Conservation (phyloP, 805 yeast genomes). For the Saturnispora galanensis region DNA sequence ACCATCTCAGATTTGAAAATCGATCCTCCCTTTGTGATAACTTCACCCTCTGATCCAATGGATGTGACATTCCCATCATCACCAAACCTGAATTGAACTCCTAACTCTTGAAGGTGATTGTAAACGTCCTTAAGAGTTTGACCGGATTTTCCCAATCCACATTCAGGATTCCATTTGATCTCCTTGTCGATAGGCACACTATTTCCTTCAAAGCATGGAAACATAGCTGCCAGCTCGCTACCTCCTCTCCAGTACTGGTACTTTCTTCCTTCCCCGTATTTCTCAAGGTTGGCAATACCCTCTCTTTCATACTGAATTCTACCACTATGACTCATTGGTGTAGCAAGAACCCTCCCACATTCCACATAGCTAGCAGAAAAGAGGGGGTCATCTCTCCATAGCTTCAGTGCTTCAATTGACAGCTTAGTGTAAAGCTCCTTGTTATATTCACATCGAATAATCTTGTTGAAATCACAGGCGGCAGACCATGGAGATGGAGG, state of each 20-base stretch:
- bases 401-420: conserved; percentile 33
- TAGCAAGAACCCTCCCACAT: conserved; percentile 32
- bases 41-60: conserved; percentile 7
- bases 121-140: conserved; percentile 28
- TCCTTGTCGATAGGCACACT: conserved; percentile 10
- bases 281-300: conserved; percentile 26
- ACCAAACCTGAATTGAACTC: conserved; percentile 29
- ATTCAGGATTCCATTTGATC: conserved; percentile 28
- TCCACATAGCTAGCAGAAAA: conserved; percentile 26
- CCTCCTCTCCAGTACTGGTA: conserved; percentile 24
- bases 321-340: conserved; percentile 25
- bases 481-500: conserved; percentile 40
- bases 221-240: conserved; percentile 15
- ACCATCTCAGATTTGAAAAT: conserved; percentile 20
- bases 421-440: conserved; percentile 32
- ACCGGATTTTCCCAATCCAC: conserved; percentile 33
- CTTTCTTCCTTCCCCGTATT: conserved; percentile 19
- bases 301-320: conserved; percentile 29
- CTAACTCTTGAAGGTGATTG: conserved; percentile 16
- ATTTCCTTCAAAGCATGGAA: conserved; percentile 13
- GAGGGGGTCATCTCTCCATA: conserved; percentile 29
- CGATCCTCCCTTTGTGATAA: conserved; percentile 14
- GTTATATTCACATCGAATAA: conserved; percentile 37
- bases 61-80: conserved; percentile 16
- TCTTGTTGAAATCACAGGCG: conserved; percentile 38